Percentiles rank a stretch among this genome's conserved stretches.
phyloP scores from a whole-genome alignment of 306 rosid species.

The Cucumis cinereus region DNA sequence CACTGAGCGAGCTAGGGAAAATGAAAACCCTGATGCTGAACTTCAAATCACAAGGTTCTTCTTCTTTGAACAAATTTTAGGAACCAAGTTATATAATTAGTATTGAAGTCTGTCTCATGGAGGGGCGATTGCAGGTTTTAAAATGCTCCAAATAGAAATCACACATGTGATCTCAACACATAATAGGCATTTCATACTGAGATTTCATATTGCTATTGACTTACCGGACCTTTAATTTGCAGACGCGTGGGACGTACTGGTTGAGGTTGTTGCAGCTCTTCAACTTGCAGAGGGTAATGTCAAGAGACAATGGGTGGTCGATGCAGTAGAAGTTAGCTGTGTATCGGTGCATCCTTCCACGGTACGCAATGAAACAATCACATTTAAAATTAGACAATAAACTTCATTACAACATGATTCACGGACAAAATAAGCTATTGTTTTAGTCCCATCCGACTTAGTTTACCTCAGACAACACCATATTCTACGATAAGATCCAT shows the following conservation, averaged over 20 bases:
- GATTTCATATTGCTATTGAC: not conserved
- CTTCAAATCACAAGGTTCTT: conserved; percentile 39
- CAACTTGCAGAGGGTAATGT: conserved; percentile 61
- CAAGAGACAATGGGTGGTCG: conserved; percentile 74
- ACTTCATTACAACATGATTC: not conserved
- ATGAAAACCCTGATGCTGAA: conserved; percentile 51
- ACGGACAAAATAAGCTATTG: not conserved
- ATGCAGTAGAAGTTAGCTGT: conserved; percentile 79
- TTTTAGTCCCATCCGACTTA: not conserved
- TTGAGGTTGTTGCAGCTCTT: conserved; percentile 70
- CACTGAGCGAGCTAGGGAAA: conserved; percentile 60
- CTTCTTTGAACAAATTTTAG: not conserved
- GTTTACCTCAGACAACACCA: not conserved
- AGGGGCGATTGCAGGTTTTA: not conserved
- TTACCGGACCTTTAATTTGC: conserved; percentile 17
- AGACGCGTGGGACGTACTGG: conserved; percentile 71
- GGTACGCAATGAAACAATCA: conserved; percentile 29
- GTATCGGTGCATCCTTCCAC: conserved; percentile 66
- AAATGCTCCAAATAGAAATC: not conserved
- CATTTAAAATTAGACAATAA: not conserved
- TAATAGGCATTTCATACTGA: too few species aligned
- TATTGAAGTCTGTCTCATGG: not conserved
- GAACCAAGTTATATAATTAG: not conserved
- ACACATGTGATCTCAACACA: not conserved
- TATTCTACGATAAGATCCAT: not conserved